phyloP scores from a whole-genome alignment of 23 red algal genomes.

The Gracilaria domingensis region DNA sequence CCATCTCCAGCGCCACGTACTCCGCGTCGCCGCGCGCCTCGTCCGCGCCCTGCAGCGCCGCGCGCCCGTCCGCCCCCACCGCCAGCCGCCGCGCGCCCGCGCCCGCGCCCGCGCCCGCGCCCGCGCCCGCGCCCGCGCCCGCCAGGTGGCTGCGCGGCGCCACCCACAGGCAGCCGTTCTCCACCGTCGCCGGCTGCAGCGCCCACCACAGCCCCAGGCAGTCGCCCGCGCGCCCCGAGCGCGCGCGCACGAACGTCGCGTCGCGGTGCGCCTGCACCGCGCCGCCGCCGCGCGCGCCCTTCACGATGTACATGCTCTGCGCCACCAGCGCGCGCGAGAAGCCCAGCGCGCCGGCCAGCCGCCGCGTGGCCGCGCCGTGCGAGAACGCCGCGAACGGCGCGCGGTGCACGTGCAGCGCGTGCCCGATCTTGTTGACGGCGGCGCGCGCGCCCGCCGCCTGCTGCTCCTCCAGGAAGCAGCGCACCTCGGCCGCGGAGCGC shows the following conservation, averaged over 20 bases:
- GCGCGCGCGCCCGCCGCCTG: not conserved
- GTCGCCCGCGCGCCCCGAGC: not conserved
- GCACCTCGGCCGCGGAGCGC: slow-evolving; percentile 34
- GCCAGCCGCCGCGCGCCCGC: slow-evolving; percentile 25
- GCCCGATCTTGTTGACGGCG: slow-evolving; percentile 93
- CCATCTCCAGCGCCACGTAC: slow-evolving; percentile 61
- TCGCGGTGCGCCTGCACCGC: slow-evolving; percentile 80
- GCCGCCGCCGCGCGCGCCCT: slow-evolving; percentile 76
- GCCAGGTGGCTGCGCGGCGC: slow-evolving; percentile 79
- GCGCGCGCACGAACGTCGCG: slow-evolving; percentile 61
- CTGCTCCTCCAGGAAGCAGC: slow-evolving; percentile 42
- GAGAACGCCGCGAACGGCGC: slow-evolving; percentile 73
- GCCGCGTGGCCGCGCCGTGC: not conserved
- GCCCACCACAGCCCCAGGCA: slow-evolving; percentile 91
- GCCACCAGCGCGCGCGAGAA: slow-evolving; percentile 38
- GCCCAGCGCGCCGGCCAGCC: slow-evolving; percentile 18
- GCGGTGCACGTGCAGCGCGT: slow-evolving; percentile 83
- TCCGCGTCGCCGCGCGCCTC: slow-evolving; percentile 1
- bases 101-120: slow-evolving; percentile 55
- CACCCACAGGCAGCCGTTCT: slow-evolving; percentile 92
- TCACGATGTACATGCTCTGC: slow-evolving; percentile 94
- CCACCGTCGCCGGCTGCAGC: slow-evolving; percentile 59
- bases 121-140: slow-evolving; percentile 21
- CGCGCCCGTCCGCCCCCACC: not conserved
- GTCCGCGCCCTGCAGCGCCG: slow-evolving; percentile 20